phyloP scores from a whole-genome alignment of 176 grass and related monocot genomes.

The Eragrostis curvula region DNA sequence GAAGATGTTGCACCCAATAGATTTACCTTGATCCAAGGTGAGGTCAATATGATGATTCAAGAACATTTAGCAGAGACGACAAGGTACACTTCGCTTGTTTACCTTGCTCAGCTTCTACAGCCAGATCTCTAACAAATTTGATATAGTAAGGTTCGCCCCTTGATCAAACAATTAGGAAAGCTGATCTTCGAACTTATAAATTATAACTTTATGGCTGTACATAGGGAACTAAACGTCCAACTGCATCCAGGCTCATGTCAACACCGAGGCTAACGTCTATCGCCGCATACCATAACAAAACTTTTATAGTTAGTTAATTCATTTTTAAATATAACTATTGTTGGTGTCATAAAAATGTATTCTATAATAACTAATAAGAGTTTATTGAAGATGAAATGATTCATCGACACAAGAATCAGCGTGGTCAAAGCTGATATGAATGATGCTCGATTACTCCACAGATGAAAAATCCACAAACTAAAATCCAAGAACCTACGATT shows the following conservation, averaged over 20 bases:
- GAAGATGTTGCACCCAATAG: neutral
- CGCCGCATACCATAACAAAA: constrained; percentile 8
- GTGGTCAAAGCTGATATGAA: constrained; percentile 8
- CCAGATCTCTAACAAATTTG: too few relatives aligned
- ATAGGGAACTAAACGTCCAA: neutral
- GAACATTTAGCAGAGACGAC: neutral
- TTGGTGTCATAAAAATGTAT: neutral
- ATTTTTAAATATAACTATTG: neutral
- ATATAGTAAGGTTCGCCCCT: too few relatives aligned
- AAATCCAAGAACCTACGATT: neutral
- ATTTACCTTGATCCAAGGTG: neutral
- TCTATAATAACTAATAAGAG: neutral
- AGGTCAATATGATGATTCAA: neutral
- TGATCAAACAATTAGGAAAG: neutral
- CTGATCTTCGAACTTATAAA: neutral
- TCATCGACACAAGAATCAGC: too few relatives aligned
- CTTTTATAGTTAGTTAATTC: neutral
- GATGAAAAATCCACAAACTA: neutral
- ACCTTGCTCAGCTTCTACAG: too few relatives aligned
- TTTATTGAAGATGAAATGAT: neutral
- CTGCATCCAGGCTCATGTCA: neutral
- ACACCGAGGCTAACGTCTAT: neutral
- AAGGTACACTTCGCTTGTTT: neutral
- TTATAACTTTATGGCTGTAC: neutral
- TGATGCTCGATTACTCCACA: neutral